Base-by-base conservation (phyloP, 2,329 filamentous ascomycete species). In the Microsporum ferrugineum region DNA sequence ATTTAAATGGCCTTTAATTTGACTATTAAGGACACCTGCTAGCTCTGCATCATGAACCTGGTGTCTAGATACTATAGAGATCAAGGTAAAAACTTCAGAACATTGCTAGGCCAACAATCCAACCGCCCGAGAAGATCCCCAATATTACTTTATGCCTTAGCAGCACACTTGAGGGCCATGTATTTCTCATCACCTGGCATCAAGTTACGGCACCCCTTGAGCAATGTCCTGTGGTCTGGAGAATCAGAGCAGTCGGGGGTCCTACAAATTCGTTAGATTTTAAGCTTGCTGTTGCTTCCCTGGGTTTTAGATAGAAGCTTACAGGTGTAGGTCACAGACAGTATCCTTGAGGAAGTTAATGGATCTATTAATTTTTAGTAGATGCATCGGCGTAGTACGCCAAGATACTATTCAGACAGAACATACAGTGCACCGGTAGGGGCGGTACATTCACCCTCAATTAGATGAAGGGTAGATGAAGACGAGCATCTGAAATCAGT, bases 121-220 rank as follows among this genome's bases (percentile, higher is more conserved):
- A 6, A 10, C 7, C 8, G 17, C 8, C 7, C 7, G 23, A 49
- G 12, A 4, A 12, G 7, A 49, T 49, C 23, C 8, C 12, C 29
- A 29, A 49, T 29, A 7, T 27, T 12, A 17, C 45, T 27, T 49
- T 27, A 27, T 10, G 23, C 14, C 33, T 55, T 5, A 17, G 33
- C 14, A 55, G 51, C 29, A 17, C 51, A 55, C 51, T 36, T 55
- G 31, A 55, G 5, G 6, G 51, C 51, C 10, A 6, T 17, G 31
- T 55, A 55, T n/a, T 17, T 23, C 31, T 55, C 51, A 34, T 55
- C 51, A 17, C 51, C 51, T n/a, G 51, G 51, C 51, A 55, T 55
- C 10, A 55, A 55, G 51, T 12, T 55, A 12, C n/a, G 51, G 33
- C 51, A 55, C 1, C 51, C 51, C 31, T 55, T 29, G 2, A n/a